Percentiles rank a stretch among this genome's conserved stretches.
Evolutionary conservation across 768 basidiomycete genomes (phyloP).

Genomic region (Erythrobasidium yunnanense): DNA sequence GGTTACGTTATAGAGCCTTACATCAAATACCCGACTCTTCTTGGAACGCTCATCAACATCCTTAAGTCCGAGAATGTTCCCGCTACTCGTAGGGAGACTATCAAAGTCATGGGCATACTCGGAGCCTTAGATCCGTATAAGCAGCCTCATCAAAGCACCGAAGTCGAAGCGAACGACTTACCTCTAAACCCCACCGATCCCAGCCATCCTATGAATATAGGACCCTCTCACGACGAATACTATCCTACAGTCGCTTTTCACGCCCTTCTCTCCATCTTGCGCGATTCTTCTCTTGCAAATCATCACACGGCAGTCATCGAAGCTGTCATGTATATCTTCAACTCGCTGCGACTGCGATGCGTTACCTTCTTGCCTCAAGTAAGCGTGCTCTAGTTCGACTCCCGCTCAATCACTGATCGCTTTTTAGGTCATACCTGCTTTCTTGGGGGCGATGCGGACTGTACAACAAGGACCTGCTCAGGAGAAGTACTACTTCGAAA

Average conservation of each 20-base stretch:
- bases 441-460: conserved; percentile 71
- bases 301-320: conserved; percentile 91
- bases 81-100: conserved; percentile 68
- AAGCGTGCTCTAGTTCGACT: too few relatives aligned
- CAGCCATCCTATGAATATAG: conserved; percentile 33
- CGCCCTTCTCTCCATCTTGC: conserved; percentile 70
- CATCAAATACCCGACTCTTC: conserved; percentile 76
- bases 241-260: conserved; percentile 93
- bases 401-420: neutral
- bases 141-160: conserved; percentile 47
- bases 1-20: conserved; percentile 87
- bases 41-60: conserved; percentile 74
- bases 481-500: conserved; percentile 88
- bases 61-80: conserved; percentile 62
- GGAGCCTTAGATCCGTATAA: conserved; percentile 93
- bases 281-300: conserved; percentile 71
- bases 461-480: conserved; percentile 57
- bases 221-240: conserved; percentile 55
- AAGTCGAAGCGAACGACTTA: conserved; percentile 58
- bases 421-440: conserved; percentile 72
- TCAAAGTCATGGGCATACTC: conserved; percentile 88
- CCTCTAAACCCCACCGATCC: conserved; percentile 47
- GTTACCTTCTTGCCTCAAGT: conserved; percentile 91
- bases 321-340: conserved; percentile 97
- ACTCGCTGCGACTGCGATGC: conserved; percentile 91